Percentiles rank a stretch among this genome's conserved stretches.
Conservation (phyloP, 1,284 basidiomycete genomes). For the Sporisorium reilianum region DNA sequence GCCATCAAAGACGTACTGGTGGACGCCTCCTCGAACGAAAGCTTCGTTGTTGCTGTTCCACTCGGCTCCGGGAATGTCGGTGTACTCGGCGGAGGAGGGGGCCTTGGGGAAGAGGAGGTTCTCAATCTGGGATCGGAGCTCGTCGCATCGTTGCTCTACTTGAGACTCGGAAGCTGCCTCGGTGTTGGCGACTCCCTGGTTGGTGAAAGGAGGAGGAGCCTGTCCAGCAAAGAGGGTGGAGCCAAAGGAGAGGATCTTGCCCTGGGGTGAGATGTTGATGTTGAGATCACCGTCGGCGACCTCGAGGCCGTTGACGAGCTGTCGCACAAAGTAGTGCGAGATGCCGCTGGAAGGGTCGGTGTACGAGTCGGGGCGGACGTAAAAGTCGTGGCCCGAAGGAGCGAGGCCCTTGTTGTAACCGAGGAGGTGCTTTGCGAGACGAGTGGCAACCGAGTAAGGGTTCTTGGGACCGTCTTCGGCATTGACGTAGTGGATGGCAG, state of each 20-base stretch:
- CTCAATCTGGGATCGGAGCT: slow-evolving; percentile 44
- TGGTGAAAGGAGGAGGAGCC: slow-evolving; percentile 51
- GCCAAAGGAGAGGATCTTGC: slow-evolving; percentile 58
- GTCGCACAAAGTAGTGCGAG: slow-evolving; percentile 56
- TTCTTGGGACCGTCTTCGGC: slow-evolving; percentile 41
- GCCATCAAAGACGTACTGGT: slow-evolving; percentile 52
- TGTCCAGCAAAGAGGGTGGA: slow-evolving; percentile 54
- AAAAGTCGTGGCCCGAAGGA: slow-evolving; percentile 50
- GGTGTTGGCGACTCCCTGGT: slow-evolving; percentile 29
- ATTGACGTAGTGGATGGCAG: slow-evolving; percentile 49
- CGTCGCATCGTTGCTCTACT: slow-evolving; percentile 37
- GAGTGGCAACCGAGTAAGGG: slow-evolving; percentile 45
- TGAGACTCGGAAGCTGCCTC: slow-evolving; percentile 23
- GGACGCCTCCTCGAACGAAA: slow-evolving; percentile 38
- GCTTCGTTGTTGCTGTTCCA: slow-evolving; percentile 34
- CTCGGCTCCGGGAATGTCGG: slow-evolving; percentile 18
- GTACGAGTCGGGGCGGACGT: slow-evolving; percentile 60
- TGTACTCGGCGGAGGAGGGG: slow-evolving; percentile 24
- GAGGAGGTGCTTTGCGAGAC: slow-evolving; percentile 49
- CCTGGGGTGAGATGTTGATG: slow-evolving; percentile 49
- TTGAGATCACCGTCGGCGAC: slow-evolving; percentile 60
- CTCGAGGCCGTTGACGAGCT: slow-evolving; percentile 57
- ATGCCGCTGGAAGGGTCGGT: slow-evolving; percentile 53
- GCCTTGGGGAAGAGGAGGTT: slow-evolving; percentile 30
- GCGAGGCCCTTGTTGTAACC: slow-evolving; percentile 36